phyloP scores from a whole-genome alignment of 2,329 filamentous ascomycete species.

The Sporothrix curviconia region DNA sequence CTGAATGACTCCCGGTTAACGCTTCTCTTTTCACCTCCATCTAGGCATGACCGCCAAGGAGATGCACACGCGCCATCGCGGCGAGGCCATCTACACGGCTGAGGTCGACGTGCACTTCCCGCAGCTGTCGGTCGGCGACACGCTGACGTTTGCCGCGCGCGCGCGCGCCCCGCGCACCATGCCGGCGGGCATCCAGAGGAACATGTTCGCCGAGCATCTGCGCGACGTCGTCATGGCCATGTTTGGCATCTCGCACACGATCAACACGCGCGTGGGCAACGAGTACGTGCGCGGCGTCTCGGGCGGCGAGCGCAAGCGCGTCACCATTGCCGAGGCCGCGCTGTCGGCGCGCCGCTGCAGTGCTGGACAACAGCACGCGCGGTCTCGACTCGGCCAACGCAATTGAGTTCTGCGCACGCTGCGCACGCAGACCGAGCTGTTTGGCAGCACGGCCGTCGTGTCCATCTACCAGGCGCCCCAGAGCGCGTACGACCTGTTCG shows the following conservation, averaged over 20 bases:
- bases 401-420: slow-evolving; percentile 67
- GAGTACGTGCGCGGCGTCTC: slow-evolving; percentile 69
- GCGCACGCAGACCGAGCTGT: slow-evolving; percentile 60
- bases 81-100: slow-evolving; percentile 81
- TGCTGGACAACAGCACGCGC: slow-evolving; percentile 67
- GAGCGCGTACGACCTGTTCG: slow-evolving; percentile 57
- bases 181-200: slow-evolving; percentile 50
- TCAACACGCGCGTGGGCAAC: slow-evolving; percentile 67
- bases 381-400: slow-evolving; percentile 71
- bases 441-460: slow-evolving; percentile 58
- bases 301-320: slow-evolving; percentile 65
- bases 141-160: slow-evolving; percentile 68
- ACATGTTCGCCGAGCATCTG: slow-evolving; percentile 49
- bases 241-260: slow-evolving; percentile 66
- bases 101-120: slow-evolving; percentile 80
- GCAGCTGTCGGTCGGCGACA: slow-evolving; percentile 69
- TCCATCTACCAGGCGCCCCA: slow-evolving; percentile 69
- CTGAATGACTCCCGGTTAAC: neutral
- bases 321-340: slow-evolving; percentile 55
- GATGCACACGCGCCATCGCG: slow-evolving; percentile 72
- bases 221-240: slow-evolving; percentile 70
- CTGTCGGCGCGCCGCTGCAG: slow-evolving; percentile 54
- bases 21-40: neutral
- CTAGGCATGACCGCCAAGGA: slow-evolving; percentile 59
- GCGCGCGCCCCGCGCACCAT: slow-evolving; percentile 59